These are phyloP conservation scores for Huntiella moniliformis DNA, from an alignment of 2,329 filamentous ascomycete genomes.

Conservation along the genomic window DNA sequence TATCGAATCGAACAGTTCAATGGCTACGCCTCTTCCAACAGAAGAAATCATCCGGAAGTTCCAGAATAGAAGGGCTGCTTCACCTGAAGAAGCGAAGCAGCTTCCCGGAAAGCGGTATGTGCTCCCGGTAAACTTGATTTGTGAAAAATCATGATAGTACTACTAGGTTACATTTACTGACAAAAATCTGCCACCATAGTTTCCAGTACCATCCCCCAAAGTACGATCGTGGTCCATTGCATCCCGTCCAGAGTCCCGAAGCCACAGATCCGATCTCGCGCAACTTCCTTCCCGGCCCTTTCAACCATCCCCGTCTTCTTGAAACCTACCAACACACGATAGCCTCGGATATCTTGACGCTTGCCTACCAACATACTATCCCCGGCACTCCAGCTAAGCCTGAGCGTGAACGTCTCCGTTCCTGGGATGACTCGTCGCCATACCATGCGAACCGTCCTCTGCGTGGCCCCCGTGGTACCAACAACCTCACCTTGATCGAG, in stretches of 20 bases:
- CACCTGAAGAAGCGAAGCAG: slow-evolving; percentile 20
- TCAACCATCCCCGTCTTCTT: slow-evolving; percentile 68
- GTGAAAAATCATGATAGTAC: neutral
- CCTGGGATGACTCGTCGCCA: slow-evolving; percentile 78
- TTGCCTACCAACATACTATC: slow-evolving; percentile 71
- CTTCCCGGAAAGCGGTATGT: slow-evolving; percentile 30
- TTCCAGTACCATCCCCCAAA: slow-evolving; percentile 91
- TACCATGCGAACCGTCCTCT: slow-evolving; percentile 86
- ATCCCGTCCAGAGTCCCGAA: slow-evolving; percentile 79
- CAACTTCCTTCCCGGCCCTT: slow-evolving; percentile 77
- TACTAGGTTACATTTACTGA: neutral
- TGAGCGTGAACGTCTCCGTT: slow-evolving; percentile 49
- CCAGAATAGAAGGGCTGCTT: slow-evolving; percentile 19
- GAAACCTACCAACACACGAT: slow-evolving; percentile 82
- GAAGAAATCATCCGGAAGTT: slow-evolving; percentile 23
- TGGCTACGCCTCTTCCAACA: slow-evolving; percentile 24
- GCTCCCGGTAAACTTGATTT: too few species aligned
- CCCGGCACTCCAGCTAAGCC: slow-evolving; percentile 45
- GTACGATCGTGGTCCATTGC: slow-evolving; percentile 83
- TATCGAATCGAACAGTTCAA: slow-evolving; percentile 10
- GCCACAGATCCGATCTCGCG: slow-evolving; percentile 75
- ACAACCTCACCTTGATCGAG: slow-evolving; percentile 53
- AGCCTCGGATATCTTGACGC: slow-evolving; percentile 68
- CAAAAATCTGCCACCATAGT: slow-evolving; percentile 26
- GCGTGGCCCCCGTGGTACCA: slow-evolving; percentile 61